Percentiles rank a stretch among this genome's conserved stretches.
Conservation (phyloP, 1,284 basidiomycete genomes). For the Ustilago nuda region DNA sequence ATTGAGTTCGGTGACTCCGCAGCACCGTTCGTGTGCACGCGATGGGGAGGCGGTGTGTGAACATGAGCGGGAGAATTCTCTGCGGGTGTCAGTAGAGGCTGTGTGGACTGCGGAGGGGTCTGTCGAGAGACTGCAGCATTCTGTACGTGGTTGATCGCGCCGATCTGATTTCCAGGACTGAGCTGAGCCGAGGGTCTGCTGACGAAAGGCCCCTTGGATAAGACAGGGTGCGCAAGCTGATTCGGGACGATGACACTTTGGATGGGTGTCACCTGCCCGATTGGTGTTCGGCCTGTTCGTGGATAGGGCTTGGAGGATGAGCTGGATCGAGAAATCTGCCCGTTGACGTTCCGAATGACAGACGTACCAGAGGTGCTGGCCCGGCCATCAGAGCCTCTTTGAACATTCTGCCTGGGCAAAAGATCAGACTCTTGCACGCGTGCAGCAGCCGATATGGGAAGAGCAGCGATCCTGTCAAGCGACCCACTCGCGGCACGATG, state of each 20-base stretch:
- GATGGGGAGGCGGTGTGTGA: background rate
- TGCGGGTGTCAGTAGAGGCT: background rate
- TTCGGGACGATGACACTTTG: background rate
- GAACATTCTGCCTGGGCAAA: background rate
- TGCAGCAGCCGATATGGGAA: conserved; percentile 2
- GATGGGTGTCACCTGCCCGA: background rate
- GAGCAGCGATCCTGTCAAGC: conserved; percentile 23
- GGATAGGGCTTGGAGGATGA: background rate
- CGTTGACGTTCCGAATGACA: background rate
- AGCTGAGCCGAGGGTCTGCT: background rate
- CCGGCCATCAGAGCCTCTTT: background rate
- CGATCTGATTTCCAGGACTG: background rate
- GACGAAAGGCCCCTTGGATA: background rate
- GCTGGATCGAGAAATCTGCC: background rate
- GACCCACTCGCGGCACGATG: conserved; percentile 13
- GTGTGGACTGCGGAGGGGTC: background rate
- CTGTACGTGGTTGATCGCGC: background rate
- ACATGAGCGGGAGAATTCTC: background rate
- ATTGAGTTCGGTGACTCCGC: background rate
- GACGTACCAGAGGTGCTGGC: background rate
- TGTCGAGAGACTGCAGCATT: background rate
- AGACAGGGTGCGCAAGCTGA: background rate
- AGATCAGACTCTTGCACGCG: background rate
- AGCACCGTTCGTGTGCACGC: background rate
- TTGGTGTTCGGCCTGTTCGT: background rate